Evolutionary conservation across 1,284 basidiomycete species (phyloP).

Genomic region (Xerocomus cyaneibrunnescens): DNA sequence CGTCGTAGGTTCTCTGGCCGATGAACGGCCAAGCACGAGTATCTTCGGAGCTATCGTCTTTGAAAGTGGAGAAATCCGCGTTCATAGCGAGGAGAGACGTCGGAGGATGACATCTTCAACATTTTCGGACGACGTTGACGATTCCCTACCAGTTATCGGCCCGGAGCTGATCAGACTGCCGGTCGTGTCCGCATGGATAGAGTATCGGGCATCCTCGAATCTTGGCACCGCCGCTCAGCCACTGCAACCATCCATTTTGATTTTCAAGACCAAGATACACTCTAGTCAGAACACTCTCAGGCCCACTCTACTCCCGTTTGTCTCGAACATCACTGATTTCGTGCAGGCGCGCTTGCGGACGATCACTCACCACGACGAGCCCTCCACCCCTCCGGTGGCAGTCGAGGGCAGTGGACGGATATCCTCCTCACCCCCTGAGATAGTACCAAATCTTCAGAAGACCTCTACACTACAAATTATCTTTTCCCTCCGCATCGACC

Average conservation of each 20-base stretch:
- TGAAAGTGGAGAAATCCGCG: conserved; percentile 74
- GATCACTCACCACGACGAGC: conserved; percentile 15
- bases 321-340: conserved; percentile 67
- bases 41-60: conserved; percentile 78
- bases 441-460: conserved; percentile 20
- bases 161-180: conserved; percentile 75
- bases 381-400: not conserved
- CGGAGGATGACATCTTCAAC: conserved; percentile 38
- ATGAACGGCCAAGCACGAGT: conserved; percentile 49
- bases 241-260: conserved; percentile 54
- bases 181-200: conserved; percentile 79
- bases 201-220: conserved; percentile 62
- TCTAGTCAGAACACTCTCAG: conserved; percentile 81
- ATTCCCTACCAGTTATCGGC: conserved; percentile 47
- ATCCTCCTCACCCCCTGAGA: conserved; percentile 8
- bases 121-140: conserved; percentile 46
- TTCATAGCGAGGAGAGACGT: conserved; percentile 51
- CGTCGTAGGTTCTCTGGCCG: conserved; percentile 2
- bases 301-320: conserved; percentile 81
- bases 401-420: conserved; percentile 5
- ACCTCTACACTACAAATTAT: conserved; percentile 65
- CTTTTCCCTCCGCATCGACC: conserved; percentile 86
- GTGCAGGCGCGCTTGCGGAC: conserved; percentile 65
- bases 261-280: conserved; percentile 81
- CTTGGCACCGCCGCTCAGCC: conserved; percentile 33